A percentile compares a stretch with the other conserved stretches of the same genome.
Evolutionary conservation across 345 rosid genomes (phyloP).

Genomic region (Viola odorata): DNA sequence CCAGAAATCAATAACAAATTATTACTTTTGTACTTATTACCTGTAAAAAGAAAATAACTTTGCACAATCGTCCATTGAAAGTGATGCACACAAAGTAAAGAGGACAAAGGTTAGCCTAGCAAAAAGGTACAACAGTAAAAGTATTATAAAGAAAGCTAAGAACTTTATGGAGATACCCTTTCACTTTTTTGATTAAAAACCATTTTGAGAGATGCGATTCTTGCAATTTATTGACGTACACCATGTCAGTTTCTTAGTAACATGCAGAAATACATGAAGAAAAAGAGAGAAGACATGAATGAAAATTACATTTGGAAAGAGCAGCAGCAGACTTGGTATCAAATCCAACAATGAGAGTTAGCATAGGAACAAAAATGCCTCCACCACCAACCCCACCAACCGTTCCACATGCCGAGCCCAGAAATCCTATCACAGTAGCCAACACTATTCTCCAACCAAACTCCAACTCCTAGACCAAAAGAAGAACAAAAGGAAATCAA

Average conservation of each 20-base stretch:
- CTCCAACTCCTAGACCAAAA: slow-evolving; percentile 47
- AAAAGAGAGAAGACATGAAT: not conserved
- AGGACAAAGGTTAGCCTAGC: not conserved
- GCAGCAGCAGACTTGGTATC: slow-evolving; percentile 98
- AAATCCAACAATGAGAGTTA: slow-evolving; percentile 78
- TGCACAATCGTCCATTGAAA: too few species aligned
- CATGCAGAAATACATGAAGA: not conserved
- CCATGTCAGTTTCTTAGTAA: not conserved
- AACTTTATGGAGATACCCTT: not conserved
- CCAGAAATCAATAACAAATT: not conserved
- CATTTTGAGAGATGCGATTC: not conserved
- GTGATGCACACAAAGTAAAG: not conserved
- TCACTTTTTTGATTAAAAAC: too few species aligned
- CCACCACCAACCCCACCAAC: slow-evolving; percentile 99
- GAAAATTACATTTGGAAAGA: slow-evolving; percentile 66
- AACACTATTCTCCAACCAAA: slow-evolving; percentile 57
- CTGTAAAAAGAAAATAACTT: not conserved
- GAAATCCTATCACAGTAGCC: slow-evolving; percentile 76
- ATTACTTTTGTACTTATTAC: not conserved
- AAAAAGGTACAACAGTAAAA: not conserved
- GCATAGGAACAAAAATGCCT: slow-evolving; percentile 97
- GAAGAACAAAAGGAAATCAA: not conserved
- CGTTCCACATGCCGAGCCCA: slow-evolving; percentile 91
- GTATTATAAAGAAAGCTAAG: not conserved
- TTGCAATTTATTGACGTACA: not conserved